A percentile compares a stretch with the other conserved stretches of the same genome.
Conservation (phyloP, 352 stramenopile species). For the Phytopythium aichiense region DNA sequence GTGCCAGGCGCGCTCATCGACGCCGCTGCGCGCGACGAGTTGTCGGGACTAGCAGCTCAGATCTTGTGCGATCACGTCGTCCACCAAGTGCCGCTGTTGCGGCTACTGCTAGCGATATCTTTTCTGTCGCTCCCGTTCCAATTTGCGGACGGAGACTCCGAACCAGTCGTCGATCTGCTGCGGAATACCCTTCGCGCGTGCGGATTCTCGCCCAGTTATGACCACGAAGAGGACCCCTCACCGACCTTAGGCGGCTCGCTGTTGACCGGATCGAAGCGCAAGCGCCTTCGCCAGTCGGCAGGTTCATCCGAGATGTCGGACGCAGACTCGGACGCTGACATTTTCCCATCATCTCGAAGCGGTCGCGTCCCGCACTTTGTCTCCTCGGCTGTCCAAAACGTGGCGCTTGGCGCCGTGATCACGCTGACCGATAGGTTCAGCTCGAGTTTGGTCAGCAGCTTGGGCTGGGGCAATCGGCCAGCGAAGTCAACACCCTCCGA, state of each 20-base stretch:
- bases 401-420: constrained; percentile 30
- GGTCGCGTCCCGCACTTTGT: constrained; percentile 32
- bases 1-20: constrained; percentile 1
- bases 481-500: not conserved
- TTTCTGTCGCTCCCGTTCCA: constrained; percentile 4
- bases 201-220: not conserved
- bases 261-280: not conserved
- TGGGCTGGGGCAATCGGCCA: not conserved
- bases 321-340: constrained; percentile 13
- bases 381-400: constrained; percentile 25
- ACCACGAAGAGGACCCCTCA: not conserved
- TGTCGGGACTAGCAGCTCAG: constrained; percentile 32
- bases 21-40: not conserved
- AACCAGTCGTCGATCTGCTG: not conserved
- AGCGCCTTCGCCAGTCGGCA: constrained; percentile 11
- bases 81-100: constrained; percentile 51
- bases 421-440: constrained; percentile 28
- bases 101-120: constrained; percentile 36
- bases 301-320: constrained; percentile 10
- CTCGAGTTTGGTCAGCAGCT: not conserved
- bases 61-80: constrained; percentile 68
- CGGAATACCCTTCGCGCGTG: not conserved
- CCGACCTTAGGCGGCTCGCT: not conserved
- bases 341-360: not conserved
- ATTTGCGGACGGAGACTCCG: not conserved